A percentile compares a stretch with the other conserved stretches of the same genome.
Evolutionary conservation across 169 alveolate genomes (phyloP).

Genomic region (Plasmodium malariae): DNA sequence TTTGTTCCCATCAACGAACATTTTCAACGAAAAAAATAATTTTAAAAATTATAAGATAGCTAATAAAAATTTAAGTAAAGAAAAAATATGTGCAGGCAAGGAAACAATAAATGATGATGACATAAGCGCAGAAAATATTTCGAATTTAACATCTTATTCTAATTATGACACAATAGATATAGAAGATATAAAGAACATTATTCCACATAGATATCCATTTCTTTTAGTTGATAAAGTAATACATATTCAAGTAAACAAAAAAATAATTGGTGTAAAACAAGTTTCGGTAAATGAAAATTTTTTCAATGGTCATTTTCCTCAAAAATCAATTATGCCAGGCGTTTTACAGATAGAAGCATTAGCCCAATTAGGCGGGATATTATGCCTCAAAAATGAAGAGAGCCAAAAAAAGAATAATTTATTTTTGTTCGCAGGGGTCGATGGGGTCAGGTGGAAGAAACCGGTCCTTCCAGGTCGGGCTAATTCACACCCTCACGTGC

Average conservation of each 20-base stretch:
- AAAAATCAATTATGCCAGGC: constrained; percentile 82
- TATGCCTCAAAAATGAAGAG: constrained; percentile 79
- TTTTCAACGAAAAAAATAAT: not conserved
- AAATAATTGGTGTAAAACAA: constrained; percentile 81
- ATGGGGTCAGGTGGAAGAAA: constrained; percentile 83
- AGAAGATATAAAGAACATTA: constrained; percentile 73
- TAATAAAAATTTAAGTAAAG: constrained; percentile 6
- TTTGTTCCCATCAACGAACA: constrained; percentile 1
- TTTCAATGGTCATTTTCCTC: constrained; percentile 84
- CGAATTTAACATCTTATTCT: constrained; percentile 11
- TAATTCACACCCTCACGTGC: not conserved
- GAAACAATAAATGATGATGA: constrained; percentile 1
- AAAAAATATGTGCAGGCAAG: not conserved
- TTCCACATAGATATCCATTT: constrained; percentile 84
- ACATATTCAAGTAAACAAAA: constrained; percentile 73
- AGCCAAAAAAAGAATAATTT: constrained; percentile 66
- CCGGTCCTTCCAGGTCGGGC: constrained; percentile 82
- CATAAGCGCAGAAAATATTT: constrained; percentile 19
- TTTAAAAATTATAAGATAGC: constrained; percentile 5
- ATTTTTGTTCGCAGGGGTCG: constrained; percentile 84
- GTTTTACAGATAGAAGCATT: constrained; percentile 84
- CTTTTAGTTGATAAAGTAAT: constrained; percentile 83
- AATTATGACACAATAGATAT: constrained; percentile 40
- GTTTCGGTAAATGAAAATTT: constrained; percentile 78
- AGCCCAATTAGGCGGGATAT: constrained; percentile 83